Percentiles rank a stretch among this genome's conserved stretches.
Conservation (phyloP, 2,329 filamentous ascomycete genomes). For the Colletotrichum liriopes region DNA sequence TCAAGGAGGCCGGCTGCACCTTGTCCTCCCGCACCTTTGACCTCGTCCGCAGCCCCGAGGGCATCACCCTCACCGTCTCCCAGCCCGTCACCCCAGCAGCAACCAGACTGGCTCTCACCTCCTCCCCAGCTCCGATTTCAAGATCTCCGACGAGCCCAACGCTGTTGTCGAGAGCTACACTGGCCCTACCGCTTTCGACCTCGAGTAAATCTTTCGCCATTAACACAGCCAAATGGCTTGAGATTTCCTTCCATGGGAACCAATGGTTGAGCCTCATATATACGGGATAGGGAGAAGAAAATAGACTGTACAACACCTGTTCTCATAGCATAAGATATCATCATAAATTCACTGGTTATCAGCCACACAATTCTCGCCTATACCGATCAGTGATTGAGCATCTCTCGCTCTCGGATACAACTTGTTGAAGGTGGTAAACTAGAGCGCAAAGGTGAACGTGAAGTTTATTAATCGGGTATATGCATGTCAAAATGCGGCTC, state of each 20-base stretch:
- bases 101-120: conserved; percentile 48
- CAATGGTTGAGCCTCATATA: background rate
- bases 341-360: background rate
- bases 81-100: conserved; percentile 48
- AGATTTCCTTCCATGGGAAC: background rate
- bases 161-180: conserved; percentile 50
- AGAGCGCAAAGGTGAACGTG: background rate
- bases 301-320: background rate
- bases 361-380: background rate
- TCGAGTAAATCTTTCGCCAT: conserved; percentile 17
- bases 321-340: conserved; percentile 1
- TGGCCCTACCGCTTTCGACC: conserved; percentile 45
- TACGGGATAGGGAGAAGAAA: background rate
- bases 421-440: too few relatives aligned
- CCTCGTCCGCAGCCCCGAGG: conserved; percentile 45
- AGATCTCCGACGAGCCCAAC: conserved; percentile 46
- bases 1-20: conserved; percentile 49
- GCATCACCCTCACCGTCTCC: conserved; percentile 48
- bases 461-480: too few relatives aligned
- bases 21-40: conserved; percentile 51
- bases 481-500: too few relatives aligned
- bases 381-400: too few relatives aligned
- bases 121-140: conserved; percentile 48
- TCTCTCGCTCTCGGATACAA: too few relatives aligned
- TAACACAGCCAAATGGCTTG: accelerated